Conservation (phyloP, 2,329 filamentous ascomycete genomes). For the Hypoxylon sp. region DNA sequence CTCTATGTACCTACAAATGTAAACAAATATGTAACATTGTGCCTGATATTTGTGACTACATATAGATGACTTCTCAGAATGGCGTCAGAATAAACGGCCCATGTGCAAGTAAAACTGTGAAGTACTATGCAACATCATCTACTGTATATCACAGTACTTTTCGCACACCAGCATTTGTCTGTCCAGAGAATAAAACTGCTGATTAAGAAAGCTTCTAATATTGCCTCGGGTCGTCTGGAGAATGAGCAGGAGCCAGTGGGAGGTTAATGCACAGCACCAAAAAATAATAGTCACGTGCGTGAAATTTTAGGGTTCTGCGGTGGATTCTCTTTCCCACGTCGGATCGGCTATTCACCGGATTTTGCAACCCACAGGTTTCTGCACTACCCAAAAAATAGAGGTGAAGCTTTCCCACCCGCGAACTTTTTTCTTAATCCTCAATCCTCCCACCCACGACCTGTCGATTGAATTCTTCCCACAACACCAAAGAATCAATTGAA, state of each 20-base stretch:
- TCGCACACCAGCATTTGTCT: too few species aligned
- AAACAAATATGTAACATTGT: neutral
- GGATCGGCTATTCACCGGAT: constrained; percentile 49
- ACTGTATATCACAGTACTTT: too few species aligned
- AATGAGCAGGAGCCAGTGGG: too few species aligned
- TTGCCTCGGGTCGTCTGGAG: too few species aligned
- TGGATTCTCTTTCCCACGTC: constrained; percentile 24
- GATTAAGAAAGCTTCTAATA: neutral
- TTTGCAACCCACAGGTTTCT: constrained; percentile 41
- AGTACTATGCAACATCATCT: too few species aligned
- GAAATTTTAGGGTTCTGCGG: constrained; percentile 42
- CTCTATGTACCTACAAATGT: neutral
- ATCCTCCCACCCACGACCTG: constrained; percentile 46
- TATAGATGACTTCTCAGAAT: too few species aligned
- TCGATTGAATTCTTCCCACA: constrained; percentile 53
- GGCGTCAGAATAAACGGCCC: too few species aligned
- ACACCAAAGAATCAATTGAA: constrained; percentile 53
- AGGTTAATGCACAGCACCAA: neutral
- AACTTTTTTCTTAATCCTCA: constrained; percentile 46
- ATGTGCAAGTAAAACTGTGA: too few species aligned
- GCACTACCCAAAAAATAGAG: constrained; percentile 43
- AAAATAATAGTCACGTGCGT: constrained; percentile 19
- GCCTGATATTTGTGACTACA: constrained; percentile 1
- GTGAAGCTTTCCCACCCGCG: constrained; percentile 43
- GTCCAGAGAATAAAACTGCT: too few species aligned